Conservation (phyloP, 2,329 filamentous ascomycete species). For the Stagonosporopsis vannaccii region DNA sequence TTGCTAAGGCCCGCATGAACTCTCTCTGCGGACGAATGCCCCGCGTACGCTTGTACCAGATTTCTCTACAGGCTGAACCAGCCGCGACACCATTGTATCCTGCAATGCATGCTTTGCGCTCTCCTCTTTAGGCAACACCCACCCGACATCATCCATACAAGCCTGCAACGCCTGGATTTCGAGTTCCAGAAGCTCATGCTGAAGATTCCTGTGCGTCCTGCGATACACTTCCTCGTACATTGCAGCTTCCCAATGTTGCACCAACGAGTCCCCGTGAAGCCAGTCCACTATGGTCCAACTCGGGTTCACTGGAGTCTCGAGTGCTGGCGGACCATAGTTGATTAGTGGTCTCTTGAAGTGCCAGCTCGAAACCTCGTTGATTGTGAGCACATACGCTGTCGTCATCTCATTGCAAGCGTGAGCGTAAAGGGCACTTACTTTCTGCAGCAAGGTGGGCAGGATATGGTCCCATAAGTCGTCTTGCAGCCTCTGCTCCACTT, state of each 20-base stretch:
- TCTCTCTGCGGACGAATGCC: neutral
- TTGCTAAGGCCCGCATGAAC: neutral
- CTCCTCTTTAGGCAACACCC: neutral
- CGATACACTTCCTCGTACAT: neutral
- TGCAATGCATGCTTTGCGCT: neutral
- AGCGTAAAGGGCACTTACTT: neutral
- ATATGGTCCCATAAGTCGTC: neutral
- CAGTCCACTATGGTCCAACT: neutral
- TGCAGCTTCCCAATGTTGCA: neutral
- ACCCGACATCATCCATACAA: neutral
- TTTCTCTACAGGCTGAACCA: neutral
- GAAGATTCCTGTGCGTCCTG: neutral
- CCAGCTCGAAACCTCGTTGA: neutral
- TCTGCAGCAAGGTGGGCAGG: neutral
- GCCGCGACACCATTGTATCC: neutral
- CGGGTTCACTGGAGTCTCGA: neutral
- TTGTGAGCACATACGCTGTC: neutral
- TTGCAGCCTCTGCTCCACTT: neutral
- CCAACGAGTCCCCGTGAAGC: neutral
- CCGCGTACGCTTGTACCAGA: neutral
- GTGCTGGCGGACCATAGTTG: neutral
- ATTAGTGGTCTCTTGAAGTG: neutral
- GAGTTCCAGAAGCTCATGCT: neutral
- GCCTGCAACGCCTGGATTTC: neutral
- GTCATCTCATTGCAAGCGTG: constrained; percentile 1